Base-by-base conservation (phyloP, 805 yeast species). In the Yarrowia deformans region DNA sequence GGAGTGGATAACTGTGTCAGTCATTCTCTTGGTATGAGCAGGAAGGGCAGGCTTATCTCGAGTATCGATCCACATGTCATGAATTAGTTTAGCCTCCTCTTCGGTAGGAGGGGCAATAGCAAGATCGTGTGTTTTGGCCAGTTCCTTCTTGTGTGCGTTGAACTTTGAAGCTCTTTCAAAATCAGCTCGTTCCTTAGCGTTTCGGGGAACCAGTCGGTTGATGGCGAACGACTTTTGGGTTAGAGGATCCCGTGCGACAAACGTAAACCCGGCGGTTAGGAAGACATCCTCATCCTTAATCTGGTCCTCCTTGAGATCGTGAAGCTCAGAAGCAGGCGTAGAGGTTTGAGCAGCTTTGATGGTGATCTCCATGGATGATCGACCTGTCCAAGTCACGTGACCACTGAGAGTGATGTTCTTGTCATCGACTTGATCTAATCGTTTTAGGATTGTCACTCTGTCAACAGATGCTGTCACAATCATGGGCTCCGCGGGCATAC, bases 401-500 rank as follows among this genome's bases (percentile, higher is more conserved):
- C 98, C 98, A 39, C 95, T 93, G 71, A 93, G 80, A 37, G 92
- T 84, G 74, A 94, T 88, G 79, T 92, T 91, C 79, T 85, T 89
- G 71, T 87, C 85, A 69, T 84, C 82, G 71, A 93, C 86, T 74
- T 89, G 91, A 74, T 92, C 97, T 49, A 93, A 85, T 73, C 92
- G 88, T 78, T 90, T 90, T 70, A 92, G 86, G 87, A 93, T 88
- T 77, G 90, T 90, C 72, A 93, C 91, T 72, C 97, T 82, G 79
- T 94, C 98, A 35, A 93, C 97, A 35, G 95, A 88, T 0, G 98
- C 98, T 10, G 98, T 93, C 52, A 93, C 98, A 77, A 93, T 90
- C 78, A 58, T 92, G 12, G 98, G 98, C 76, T 90, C 93, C 0
- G 97, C 96, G 0, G 98, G 98, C n/a, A 90, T 84, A 79, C 97